Evolutionary conservation across 2,329 filamentous ascomycete genomes (phyloP), one percentile per base, ranked within the genome.

Genomic region (Paraphoma chrysanthemicola): DNA sequence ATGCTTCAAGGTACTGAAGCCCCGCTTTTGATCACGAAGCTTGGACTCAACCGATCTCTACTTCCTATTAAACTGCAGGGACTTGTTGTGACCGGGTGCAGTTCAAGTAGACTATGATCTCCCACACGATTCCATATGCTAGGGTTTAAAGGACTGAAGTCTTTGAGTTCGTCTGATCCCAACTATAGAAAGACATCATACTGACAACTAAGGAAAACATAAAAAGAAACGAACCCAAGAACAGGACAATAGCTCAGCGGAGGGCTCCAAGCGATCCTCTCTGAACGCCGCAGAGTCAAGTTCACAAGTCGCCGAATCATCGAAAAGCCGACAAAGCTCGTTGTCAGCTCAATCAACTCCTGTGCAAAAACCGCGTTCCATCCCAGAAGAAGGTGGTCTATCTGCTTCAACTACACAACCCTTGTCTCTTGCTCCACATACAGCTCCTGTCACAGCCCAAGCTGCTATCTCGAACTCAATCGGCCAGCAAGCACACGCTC

Each of bases 61-160:
- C 44, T 53, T 39, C 17, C 31, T 48, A 47, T 44, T 39, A 44
- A 46, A 43, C 30, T 18, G 16, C 48, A 28, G 54, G 11, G 46
- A 53, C 59, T 51, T 63, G 59, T 52, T 53, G 44, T 30, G 50
- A 56, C 31, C 23, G 11, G 16, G 45, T 36, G 51, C 54, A 30
- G 43, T 42, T 45, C 38, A 48, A 18, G 11, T 44, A 43, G 23
- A 17, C 47, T 46, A 51, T 44, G 36, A 45, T 14, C 43, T 51
- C 43, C 23, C 53, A 33, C 23, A 18, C 31, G 31, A 55, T 30
- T 56, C 64, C 63, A 66, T 46, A 68, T 68, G 64, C 33, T 36
- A 14, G 33, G 33, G 2, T 56, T 68, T 45, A 56, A 56, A 47
- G 56, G 59, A 47, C 48, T 64, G 29, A 56, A 53, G 44, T 64